These are phyloP conservation scores for Pseudogymnoascus sp. DNA, from an alignment of 2,329 filamentous ascomycete species.

Conservation along the genomic window DNA sequence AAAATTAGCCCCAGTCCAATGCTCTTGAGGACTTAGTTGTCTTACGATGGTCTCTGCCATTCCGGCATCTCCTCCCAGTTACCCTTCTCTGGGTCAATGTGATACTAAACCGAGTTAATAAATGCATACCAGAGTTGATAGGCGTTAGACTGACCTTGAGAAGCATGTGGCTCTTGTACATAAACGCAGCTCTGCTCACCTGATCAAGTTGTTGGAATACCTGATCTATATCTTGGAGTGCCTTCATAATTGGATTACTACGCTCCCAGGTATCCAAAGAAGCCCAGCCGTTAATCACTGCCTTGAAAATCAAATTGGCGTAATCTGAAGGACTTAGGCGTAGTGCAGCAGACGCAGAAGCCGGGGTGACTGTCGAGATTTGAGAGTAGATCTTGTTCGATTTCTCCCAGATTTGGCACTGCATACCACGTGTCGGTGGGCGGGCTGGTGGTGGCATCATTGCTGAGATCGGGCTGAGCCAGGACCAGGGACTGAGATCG, in stretches of 20 bases:
- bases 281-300: slow-evolving; percentile 4
- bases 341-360: neutral
- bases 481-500: neutral
- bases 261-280: slow-evolving; percentile 13
- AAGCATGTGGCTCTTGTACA: slow-evolving; percentile 17
- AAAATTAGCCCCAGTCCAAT: neutral
- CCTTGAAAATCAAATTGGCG: slow-evolving; percentile 3
- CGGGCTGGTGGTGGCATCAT: slow-evolving; percentile 8
- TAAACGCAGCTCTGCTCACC: slow-evolving; percentile 17
- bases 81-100: slow-evolving; percentile 13
- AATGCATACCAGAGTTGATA: neutral
- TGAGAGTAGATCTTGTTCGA: slow-evolving; percentile 16
- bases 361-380: neutral
- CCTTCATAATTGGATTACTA: slow-evolving; percentile 16
- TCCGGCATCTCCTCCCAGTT: slow-evolving; percentile 17
- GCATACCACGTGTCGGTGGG: neutral
- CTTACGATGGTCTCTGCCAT: slow-evolving; percentile 19
- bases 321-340: neutral
- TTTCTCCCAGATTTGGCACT: slow-evolving; percentile 14
- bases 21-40: neutral
- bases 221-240: slow-evolving; percentile 17
- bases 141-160: slow-evolving; percentile 14
- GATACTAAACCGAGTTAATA: slow-evolving; percentile 14
- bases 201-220: slow-evolving; percentile 18
- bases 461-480: neutral